phyloP scores from a whole-genome alignment of 2,329 filamentous ascomycete genomes.

The Colletotrichum filicis region DNA sequence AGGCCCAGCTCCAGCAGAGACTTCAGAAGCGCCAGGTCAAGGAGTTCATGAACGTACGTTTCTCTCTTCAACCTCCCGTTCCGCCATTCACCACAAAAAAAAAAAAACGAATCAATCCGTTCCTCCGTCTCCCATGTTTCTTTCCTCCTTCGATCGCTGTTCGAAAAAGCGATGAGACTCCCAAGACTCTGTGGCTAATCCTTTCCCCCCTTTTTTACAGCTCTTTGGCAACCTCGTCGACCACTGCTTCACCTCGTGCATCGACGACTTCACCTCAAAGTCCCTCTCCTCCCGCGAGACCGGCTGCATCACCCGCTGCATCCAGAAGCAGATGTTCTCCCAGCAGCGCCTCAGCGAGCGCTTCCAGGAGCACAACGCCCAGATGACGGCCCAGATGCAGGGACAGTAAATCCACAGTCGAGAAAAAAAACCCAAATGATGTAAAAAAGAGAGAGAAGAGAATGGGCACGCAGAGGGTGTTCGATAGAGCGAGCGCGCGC shows the following conservation, averaged over 20 bases:
- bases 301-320: slow-evolving; percentile 92
- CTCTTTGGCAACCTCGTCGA: slow-evolving; percentile 77
- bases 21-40: slow-evolving; percentile 99
- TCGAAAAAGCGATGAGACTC: background rate
- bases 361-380: slow-evolving; percentile 78
- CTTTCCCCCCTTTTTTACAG: slow-evolving; percentile 44
- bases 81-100: slow-evolving; percentile 38
- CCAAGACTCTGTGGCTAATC: background rate
- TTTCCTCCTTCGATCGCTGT: background rate
- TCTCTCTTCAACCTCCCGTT: slow-evolving; percentile 26
- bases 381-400: slow-evolving; percentile 66
- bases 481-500: background rate
- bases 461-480: background rate
- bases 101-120: too few relatives aligned
- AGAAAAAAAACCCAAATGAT: background rate
- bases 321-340: slow-evolving; percentile 94
- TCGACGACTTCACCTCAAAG: slow-evolving; percentile 99
- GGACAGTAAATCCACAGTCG: slow-evolving; percentile 48
- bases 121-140: background rate
- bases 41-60: slow-evolving; percentile 95
- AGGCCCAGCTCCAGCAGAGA: slow-evolving; percentile 91
- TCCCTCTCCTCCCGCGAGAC: slow-evolving; percentile 88
- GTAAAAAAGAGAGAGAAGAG: background rate
- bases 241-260: slow-evolving; percentile 95
- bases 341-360: slow-evolving; percentile 91